Base-by-base conservation (phyloP, 805 yeast genomes). In the Saturnispora diversa region DNA sequence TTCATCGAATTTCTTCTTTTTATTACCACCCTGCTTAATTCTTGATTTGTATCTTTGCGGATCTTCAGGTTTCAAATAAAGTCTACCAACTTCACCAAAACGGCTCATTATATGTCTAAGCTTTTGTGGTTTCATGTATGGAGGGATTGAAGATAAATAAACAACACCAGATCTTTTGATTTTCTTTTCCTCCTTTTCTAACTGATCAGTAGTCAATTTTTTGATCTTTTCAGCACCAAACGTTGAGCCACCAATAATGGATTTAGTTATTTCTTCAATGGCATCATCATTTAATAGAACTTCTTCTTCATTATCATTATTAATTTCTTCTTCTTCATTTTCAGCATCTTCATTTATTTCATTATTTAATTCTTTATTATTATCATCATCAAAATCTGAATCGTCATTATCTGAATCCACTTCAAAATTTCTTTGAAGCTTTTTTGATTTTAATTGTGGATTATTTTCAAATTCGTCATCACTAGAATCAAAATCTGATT, bases 61-160 rank as follows among this genome's bases (percentile, higher is more conserved):
- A 47, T 81, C 84, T 59, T 92, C 98, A 12, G 94, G 95, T 49
- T 86, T 82, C 47, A 92, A 63, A 56, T 82, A 92, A 6, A 92
- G 64, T 48, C 97, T 69, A 52, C 85, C 95, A n/a, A 90, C 71
- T 44, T 76, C 77, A 9, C 98, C 98, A 62, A 90, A 92, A 46
- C 85, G 68, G 4, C 78, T 60, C 25, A 92, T 65, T 10, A 92
- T 73, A 38, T 87, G 92, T 52, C 94, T 72, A 62, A 92, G 67
- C 57, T 87, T 92, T 2, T 81, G 75, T 1, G 98, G 97, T 57
- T 88, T 88, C 98, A 92, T 92, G 56, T 83, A 92, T 20, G 98
- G 98, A 0, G 98, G 98, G 8, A 92, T 74, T 37, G 80, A 74
- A 0, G 97, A 87, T 3, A 92, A 60, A 51, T 92, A 92, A n/a